phyloP scores from a whole-genome alignment of 2,329 filamentous ascomycete genomes.

The Pseudogymnoascus sp. region DNA sequence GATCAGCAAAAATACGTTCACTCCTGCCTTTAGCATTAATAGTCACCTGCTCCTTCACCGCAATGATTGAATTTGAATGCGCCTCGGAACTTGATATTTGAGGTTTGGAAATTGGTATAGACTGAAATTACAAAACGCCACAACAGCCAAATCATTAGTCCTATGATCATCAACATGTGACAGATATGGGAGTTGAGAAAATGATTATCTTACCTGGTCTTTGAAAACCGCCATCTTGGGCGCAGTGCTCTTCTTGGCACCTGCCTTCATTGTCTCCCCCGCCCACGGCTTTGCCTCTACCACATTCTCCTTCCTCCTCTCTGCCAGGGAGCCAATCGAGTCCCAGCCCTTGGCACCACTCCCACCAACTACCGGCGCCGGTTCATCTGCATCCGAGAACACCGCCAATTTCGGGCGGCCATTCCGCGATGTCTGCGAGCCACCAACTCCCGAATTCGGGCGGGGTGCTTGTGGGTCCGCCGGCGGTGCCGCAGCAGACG shows the following conservation, averaged over 20 bases:
- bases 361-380: slow-evolving; percentile 48
- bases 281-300: slow-evolving; percentile 84
- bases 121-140: slow-evolving; percentile 54
- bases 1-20: slow-evolving; percentile 81
- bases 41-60: slow-evolving; percentile 69
- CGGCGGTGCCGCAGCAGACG: slow-evolving; percentile 43
- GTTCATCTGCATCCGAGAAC: slow-evolving; percentile 69
- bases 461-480: slow-evolving; percentile 57
- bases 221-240: slow-evolving; percentile 90
- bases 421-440: slow-evolving; percentile 50
- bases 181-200: slow-evolving; percentile 28
- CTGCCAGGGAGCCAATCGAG: slow-evolving; percentile 75
- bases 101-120: slow-evolving; percentile 44
- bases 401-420: slow-evolving; percentile 80
- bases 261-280: slow-evolving; percentile 82
- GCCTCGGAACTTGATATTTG: slow-evolving; percentile 36
- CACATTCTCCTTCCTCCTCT: slow-evolving; percentile 90
- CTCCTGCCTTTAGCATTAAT: slow-evolving; percentile 78
- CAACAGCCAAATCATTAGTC: slow-evolving; percentile 72
- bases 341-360: slow-evolving; percentile 74
- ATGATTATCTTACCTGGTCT: slow-evolving; percentile 73
- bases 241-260: slow-evolving; percentile 69
- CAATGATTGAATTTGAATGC: slow-evolving; percentile 56
- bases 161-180: slow-evolving; percentile 83
- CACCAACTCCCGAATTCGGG: slow-evolving; percentile 41